phyloP scores from a whole-genome alignment of 257 asterid species.

The Nicotiana paniculata region DNA sequence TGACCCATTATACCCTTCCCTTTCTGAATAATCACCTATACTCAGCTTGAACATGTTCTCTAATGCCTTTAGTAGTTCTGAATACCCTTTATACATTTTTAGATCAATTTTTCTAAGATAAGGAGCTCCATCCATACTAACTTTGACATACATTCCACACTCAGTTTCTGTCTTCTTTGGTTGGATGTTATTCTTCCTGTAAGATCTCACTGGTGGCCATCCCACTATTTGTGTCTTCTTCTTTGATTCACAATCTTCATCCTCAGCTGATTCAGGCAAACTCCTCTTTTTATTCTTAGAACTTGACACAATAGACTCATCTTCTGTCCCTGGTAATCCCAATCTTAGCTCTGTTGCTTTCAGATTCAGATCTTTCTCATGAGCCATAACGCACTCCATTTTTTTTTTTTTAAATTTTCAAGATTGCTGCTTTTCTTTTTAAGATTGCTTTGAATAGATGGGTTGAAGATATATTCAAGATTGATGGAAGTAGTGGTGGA shows the following conservation, averaged over 20 bases:
- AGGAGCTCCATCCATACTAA: conserved; percentile 92
- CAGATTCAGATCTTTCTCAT: conserved; percentile 32
- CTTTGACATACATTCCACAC: conserved; percentile 60
- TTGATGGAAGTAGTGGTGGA: neutral
- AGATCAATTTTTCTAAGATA: conserved; percentile 76
- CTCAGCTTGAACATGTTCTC: conserved; percentile 79
- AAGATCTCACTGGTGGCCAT: conserved; percentile 64
- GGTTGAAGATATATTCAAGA: neutral
- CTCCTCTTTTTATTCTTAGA: conserved; percentile 37
- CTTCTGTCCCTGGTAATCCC: conserved; percentile 52
- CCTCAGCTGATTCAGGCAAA: conserved; percentile 35
- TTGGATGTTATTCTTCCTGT: conserved; percentile 44
- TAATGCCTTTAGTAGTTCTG: conserved; percentile 48
- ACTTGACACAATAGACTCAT: conserved; percentile 6
- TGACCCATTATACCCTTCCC: conserved; percentile 85
- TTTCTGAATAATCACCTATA: conserved; percentile 78
- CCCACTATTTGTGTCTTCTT: conserved; percentile 45
- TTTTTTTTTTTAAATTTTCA: neutral
- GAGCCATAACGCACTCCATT: conserved; percentile 25
- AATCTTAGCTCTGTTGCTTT: conserved; percentile 54
- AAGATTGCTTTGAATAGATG: neutral
- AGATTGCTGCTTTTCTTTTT: neutral
- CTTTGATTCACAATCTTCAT: conserved; percentile 18
- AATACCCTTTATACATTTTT: conserved; percentile 46
- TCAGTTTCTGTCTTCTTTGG: conserved; percentile 25